Base-by-base conservation (phyloP, 139 green algal species). In the Choricystis sp. region DNA sequence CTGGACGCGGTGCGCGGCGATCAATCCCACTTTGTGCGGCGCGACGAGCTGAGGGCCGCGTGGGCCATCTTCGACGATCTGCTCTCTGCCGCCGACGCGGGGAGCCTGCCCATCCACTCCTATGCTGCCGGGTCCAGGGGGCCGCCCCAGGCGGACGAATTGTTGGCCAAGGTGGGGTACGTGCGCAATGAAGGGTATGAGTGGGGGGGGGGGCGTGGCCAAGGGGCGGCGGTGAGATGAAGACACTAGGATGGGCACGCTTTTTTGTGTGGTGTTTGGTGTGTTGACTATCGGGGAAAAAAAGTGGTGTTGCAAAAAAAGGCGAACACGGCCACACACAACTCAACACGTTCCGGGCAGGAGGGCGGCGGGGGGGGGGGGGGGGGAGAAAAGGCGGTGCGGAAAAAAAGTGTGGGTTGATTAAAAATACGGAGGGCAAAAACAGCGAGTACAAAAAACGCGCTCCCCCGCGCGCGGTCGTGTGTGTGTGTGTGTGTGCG, bases 21-120 rank as follows among this genome's bases (percentile, higher is more conserved):
- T 72, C 87, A 96, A 70, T 85, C 96, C 77, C 88, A 97, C 74
- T 98, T 98, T 80, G 85, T 98, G 31, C 82, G 91, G 29, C 76
- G 86, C 26, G 88, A 96, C 63, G 88, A 96, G 81, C 80, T 96
- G 72, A 71, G 84, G 19, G 91, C 86, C 0, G 90, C 91, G 0
- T 98, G 91, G 91, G 69, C 75, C 28, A 91, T 94, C 61, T 96
- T 97, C 81, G 96, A 87, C 1, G 89, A 89, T 1, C 70, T 97
- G 66, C 80, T 97, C 64, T 75, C 94, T 26, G 67, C 63, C 1
- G 85, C 96, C 27, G 90, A 97, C 57, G 49, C 40, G 3, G 82
- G 79, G 0, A 63, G 77, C 25, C 61, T 89, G 4, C 60, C 67
- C 4, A 61, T 81, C 26, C 55, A 85, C 60, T 55, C 60, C 5